Evolutionary conservation across 805 yeast genomes (phyloP).

Genomic region (Barnettozyma populi): DNA sequence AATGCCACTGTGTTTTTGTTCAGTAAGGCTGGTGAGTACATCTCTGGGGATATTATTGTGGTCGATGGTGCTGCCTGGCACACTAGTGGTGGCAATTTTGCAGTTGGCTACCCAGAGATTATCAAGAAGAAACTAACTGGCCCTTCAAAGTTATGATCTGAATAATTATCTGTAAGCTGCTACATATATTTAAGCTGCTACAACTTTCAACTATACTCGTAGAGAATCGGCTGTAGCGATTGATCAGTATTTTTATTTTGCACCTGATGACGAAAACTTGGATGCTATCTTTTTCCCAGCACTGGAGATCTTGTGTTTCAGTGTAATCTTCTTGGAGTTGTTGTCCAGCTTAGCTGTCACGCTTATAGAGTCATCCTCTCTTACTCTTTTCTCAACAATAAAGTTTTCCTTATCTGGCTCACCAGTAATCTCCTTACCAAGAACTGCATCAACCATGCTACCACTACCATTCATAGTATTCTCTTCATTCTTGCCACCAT

Average conservation of each 20-base stretch:
- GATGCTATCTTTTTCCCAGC: constrained; percentile 27
- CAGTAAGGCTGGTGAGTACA: constrained; percentile 73
- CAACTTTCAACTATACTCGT: neutral
- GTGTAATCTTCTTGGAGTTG: constrained; percentile 12
- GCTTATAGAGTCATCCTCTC: constrained; percentile 13
- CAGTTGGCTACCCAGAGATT: constrained; percentile 40
- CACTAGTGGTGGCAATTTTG: constrained; percentile 41
- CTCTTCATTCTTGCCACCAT: neutral
- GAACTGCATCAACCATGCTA: constrained; percentile 1
- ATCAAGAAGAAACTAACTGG: constrained; percentile 28
- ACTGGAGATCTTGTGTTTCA: constrained; percentile 20
- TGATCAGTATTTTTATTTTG: neutral
- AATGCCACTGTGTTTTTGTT: constrained; percentile 80
- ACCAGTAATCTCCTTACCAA: neutral
- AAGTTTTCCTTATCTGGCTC: neutral
- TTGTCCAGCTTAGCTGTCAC: constrained; percentile 1
- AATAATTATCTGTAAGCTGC: neutral
- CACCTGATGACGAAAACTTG: constrained; percentile 13
- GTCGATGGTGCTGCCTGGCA: constrained; percentile 96
- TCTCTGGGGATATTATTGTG: constrained; percentile 71
- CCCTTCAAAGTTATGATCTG: constrained; percentile 32
- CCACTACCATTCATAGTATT: constrained; percentile 1
- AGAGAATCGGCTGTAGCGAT: neutral
- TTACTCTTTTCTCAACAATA: constrained; percentile 10
- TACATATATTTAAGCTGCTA: too few species aligned